A percentile compares a stretch with the other conserved stretches of the same genome.
Conservation (phyloP, 139 green algal genomes). For the Coelastrella sp. region DNA sequence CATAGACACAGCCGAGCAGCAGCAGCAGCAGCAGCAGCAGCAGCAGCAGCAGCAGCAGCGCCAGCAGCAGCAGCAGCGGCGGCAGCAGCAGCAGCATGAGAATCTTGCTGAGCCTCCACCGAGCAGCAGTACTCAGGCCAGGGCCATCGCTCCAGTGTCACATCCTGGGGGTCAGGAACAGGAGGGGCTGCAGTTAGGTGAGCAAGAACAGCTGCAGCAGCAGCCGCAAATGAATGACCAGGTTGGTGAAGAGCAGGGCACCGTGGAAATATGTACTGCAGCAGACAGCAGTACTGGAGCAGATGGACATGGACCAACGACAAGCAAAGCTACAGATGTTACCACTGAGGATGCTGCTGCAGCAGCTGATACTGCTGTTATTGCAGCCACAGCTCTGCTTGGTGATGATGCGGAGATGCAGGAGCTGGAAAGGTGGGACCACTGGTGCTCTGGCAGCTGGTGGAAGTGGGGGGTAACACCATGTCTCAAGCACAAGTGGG, state of each 20-base stretch:
- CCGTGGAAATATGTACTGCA: too few relatives aligned
- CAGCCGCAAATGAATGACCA: not conserved
- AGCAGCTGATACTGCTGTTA: not conserved
- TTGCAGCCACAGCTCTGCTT: constrained; percentile 13
- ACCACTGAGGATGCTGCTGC: constrained; percentile 32
- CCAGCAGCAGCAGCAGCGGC: not conserved
- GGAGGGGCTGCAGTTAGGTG: not conserved
- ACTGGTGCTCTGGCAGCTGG: constrained; percentile 15
- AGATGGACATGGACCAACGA: too few relatives aligned
- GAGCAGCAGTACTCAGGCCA: too few relatives aligned
- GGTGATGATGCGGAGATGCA: constrained; percentile 52
- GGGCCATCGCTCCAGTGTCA: too few relatives aligned
- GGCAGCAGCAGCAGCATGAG: not conserved
- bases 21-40: constrained; percentile 34
- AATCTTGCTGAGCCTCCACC: not conserved
- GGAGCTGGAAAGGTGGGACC: constrained; percentile 56
- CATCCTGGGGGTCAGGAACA: too few relatives aligned
- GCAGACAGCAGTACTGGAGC: too few relatives aligned
- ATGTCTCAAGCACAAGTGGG: too few relatives aligned
- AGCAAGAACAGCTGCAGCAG: not conserved
- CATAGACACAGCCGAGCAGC: not conserved
- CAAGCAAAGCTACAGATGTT: not conserved
- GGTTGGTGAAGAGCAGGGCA: not conserved
- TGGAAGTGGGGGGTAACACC: too few relatives aligned
- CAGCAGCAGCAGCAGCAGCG: constrained; percentile 25